These are phyloP conservation scores for Cordyceps cicadae DNA, from an alignment of 2,329 filamentous ascomycete genomes.

Conservation along the genomic window DNA sequence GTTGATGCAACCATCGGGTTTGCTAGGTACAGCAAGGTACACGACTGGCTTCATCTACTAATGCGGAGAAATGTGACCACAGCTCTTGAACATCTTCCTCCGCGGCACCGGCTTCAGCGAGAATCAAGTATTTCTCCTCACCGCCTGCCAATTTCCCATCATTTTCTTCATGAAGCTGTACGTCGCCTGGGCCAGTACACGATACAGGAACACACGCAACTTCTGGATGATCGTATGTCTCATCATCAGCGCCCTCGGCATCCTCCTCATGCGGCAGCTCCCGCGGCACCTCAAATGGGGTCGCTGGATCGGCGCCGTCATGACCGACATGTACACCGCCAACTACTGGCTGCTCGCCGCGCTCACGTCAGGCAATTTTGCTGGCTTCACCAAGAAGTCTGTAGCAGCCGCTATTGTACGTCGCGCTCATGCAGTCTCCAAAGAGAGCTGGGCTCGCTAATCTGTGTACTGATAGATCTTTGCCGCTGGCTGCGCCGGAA, in stretches of 20 bases:
- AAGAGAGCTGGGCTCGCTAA: neutral
- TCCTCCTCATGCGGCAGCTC: slow-evolving; percentile 17
- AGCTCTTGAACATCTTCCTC: slow-evolving; percentile 21
- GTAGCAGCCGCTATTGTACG: slow-evolving; percentile 44
- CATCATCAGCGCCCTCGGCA: slow-evolving; percentile 16
- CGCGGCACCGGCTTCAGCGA: slow-evolving; percentile 18
- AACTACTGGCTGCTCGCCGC: slow-evolving; percentile 36
- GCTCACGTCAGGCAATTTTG: slow-evolving; percentile 48
- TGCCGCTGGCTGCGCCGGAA: slow-evolving; percentile 51
- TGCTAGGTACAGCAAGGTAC: too few relatives aligned
- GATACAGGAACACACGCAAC: slow-evolving; percentile 18
- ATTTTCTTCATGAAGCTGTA: slow-evolving; percentile 19
- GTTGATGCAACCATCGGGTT: neutral
- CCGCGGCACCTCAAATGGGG: slow-evolving; percentile 2
- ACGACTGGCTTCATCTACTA: neutral
- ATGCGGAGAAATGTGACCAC: neutral
- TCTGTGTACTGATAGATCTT: slow-evolving; percentile 30
- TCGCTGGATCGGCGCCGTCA: neutral
- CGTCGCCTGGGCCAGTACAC: slow-evolving; percentile 17
- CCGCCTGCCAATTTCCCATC: slow-evolving; percentile 15
- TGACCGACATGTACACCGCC: neutral
- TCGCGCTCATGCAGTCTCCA: neutral
- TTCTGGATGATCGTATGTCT: slow-evolving; percentile 20
- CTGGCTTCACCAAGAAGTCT: slow-evolving; percentile 52
- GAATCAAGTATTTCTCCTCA: slow-evolving; percentile 16